Base-by-base conservation (phyloP, 768 basidiomycete genomes). In the Leccinum obscurum region DNA sequence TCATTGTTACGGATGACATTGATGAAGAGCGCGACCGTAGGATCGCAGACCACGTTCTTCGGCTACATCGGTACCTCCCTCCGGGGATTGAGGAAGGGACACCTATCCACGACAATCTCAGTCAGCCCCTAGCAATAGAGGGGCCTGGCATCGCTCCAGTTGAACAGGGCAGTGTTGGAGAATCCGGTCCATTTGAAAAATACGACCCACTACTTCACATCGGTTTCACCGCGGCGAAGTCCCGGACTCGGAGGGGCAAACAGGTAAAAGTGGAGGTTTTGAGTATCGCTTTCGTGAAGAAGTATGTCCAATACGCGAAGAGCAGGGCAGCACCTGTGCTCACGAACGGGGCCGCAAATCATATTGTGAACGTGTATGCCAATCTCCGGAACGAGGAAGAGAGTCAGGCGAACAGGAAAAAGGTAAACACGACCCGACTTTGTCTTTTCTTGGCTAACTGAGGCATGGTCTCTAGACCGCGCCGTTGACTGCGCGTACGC, bases 241-340 rank as follows among this genome's bases (percentile, higher is more conserved):
- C 83, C 53, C 83, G 82, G 57, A 83, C 82, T 51, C 81, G 86
- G 22, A 83, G 81, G 73, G 79, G 77, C 63, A 89, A 87, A 75
- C 84, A 83, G 48, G 56, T 75, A 57, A 83, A 84, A 72, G 83
- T 86, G 62, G 95, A 98, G 75, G 88, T 99, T 41, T 81, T 99
- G 59, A 93, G 87, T 67, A 93, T 97, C 62, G 78, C 89, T 6
- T 99, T 99, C 70, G 87, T 99, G 72, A 99, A 99, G 78, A 98
- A 98, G 76, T 98, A 95, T 68, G 90, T 99, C 59, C 96, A 98
- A 75, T 98, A 98, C 68, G 92, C 96, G 48, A 98, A 98, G 77
- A 90, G 86, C 75, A 87, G 89, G 68, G 82, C 87, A 17, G 83
- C 90, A 59, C 97, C 97, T 2, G 86, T 83, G 24, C 77, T 98